Evolutionary conservation across 257 asterid species (phyloP), one percentile per base, ranked within the genome.

Genomic region (Ehretia macrophylla): DNA sequence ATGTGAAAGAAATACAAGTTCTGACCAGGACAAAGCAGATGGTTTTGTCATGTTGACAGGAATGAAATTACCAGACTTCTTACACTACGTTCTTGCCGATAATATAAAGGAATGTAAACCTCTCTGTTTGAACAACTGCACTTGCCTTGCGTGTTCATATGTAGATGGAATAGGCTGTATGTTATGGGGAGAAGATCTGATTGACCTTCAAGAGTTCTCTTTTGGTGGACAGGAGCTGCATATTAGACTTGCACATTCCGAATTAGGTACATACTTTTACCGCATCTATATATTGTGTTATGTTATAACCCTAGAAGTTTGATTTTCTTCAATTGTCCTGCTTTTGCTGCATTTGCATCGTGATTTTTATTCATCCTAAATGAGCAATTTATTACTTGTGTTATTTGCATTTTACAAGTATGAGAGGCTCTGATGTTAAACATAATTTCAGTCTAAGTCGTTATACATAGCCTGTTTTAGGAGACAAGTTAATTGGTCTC

Each of bases 121-220:
- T 12, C 16, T 14, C 10, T 68, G 74, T 49, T 58, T 54, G 19
- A 63, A 21, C 12, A 68, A 73, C 23, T 72, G 77, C 32, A 55
- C 69, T 32, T 72, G 77, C 55, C 32, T 47, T 8, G 65, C 65
- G 46, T 60, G 50, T 60, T 49, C 65, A 4, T 47, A n/a, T 42
- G 38, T 49, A n/a, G 65, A 60, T 42, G 73, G 70, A 47, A 58
- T 60, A 1, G 80, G 76, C 37, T 74, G 79, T 61, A 52, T 74
- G 58, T 40, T 69, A 14, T 74, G 76, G 77, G 58, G 42, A 0
- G 66, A 38, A 1, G 77, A 66, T 9, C 62, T 75, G 20, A 11
- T 66, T 57, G 80, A 75, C 59, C 71, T 71, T 23, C 47, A 56
- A 46, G 50, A 59, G 46, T 14, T 67, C 10, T 5, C 56, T 11